Percentiles rank a stretch among this genome's conserved stretches.
These are phyloP conservation scores for Aspergillus sp. DNA, from an alignment of 2,329 filamentous ascomycete genomes.

Conservation along the genomic window DNA sequence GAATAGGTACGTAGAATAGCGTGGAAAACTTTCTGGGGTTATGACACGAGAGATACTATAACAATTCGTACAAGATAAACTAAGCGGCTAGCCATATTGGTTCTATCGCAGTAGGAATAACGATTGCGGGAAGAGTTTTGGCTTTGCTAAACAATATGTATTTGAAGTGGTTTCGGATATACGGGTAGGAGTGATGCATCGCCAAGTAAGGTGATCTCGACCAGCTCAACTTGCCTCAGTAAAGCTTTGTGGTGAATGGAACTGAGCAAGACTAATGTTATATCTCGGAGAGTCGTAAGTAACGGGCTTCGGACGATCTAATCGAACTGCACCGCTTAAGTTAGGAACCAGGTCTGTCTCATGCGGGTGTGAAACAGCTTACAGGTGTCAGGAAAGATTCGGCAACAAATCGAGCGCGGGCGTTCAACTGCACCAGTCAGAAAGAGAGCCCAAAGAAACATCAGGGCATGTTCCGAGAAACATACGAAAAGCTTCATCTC, in stretches of 20 bases:
- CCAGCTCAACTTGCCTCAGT: conserved; percentile 32
- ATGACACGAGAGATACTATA: neutral
- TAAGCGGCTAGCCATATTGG: neutral
- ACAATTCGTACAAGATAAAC: neutral
- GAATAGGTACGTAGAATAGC: neutral
- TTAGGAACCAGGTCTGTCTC: conserved; percentile 13
- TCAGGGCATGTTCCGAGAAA: neutral
- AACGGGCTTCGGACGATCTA: conserved; percentile 18
- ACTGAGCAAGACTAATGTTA: conserved; percentile 19
- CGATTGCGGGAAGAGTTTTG: neutral
- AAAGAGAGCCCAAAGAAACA: neutral
- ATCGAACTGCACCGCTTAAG: conserved; percentile 34
- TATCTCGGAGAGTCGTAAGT: conserved; percentile 25
- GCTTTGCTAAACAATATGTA: neutral
- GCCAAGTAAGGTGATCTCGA: conserved; percentile 20
- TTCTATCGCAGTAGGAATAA: neutral
- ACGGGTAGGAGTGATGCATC: conserved; percentile 21
- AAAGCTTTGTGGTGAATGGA: conserved; percentile 15
- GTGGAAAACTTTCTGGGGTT: neutral
- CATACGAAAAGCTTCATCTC: conserved; percentile 99
- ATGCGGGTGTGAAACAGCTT: conserved; percentile 34
- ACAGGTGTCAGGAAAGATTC: conserved; percentile 97
- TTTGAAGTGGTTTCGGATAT: conserved; percentile 12
- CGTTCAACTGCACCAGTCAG: conserved; percentile 73
- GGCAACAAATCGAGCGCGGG: conserved; percentile 93